phyloP scores from a whole-genome alignment of 495 filamentous ascomycete genomes.

The Glonium stellatum region DNA sequence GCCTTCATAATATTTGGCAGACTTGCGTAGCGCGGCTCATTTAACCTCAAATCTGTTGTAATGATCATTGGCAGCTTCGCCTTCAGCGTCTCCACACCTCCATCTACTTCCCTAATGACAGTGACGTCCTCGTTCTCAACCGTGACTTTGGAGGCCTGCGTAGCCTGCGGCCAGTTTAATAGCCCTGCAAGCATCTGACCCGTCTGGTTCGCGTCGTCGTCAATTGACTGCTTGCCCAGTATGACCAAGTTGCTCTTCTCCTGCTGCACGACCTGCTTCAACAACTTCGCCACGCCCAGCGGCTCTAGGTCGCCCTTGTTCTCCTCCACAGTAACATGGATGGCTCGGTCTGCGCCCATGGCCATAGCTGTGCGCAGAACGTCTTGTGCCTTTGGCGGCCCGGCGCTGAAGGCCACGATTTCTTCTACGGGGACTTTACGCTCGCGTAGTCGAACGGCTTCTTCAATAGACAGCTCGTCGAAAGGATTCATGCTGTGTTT shows the following conservation, averaged over 20 bases:
- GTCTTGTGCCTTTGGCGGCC: slow-evolving; percentile 78
- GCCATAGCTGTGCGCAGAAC: slow-evolving; percentile 93
- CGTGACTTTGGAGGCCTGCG: slow-evolving; percentile 77
- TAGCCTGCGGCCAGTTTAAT: slow-evolving; percentile 88
- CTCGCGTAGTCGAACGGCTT: slow-evolving; percentile 88
- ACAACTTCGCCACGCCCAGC: slow-evolving; percentile 80
- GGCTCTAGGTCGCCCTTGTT: slow-evolving; percentile 67
- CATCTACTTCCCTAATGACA: slow-evolving; percentile 89
- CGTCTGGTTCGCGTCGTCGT: slow-evolving; percentile 92
- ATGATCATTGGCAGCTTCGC: slow-evolving; percentile 82
- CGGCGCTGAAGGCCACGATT: slow-evolving; percentile 83
- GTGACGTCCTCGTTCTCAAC: slow-evolving; percentile 58
- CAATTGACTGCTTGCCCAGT: slow-evolving; percentile 94
- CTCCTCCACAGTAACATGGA: slow-evolving; percentile 70
- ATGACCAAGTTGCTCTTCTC: slow-evolving; percentile 88
- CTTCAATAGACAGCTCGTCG: slow-evolving; percentile 96
- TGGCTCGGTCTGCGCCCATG: slow-evolving; percentile 89
- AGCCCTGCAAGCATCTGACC: slow-evolving; percentile 96
- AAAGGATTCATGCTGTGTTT: slow-evolving; percentile 99
- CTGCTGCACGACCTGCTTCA: slow-evolving; percentile 65
- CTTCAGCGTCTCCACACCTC: slow-evolving; percentile 82
- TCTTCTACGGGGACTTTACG: slow-evolving; percentile 65
- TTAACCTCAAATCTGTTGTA: slow-evolving; percentile 90
- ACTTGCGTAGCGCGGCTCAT: slow-evolving; percentile 90
- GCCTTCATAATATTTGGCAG: slow-evolving; percentile 99